These are phyloP conservation scores for Wickerhamiella siamensis DNA, from an alignment of 805 yeast genomes.

Conservation along the genomic window DNA sequence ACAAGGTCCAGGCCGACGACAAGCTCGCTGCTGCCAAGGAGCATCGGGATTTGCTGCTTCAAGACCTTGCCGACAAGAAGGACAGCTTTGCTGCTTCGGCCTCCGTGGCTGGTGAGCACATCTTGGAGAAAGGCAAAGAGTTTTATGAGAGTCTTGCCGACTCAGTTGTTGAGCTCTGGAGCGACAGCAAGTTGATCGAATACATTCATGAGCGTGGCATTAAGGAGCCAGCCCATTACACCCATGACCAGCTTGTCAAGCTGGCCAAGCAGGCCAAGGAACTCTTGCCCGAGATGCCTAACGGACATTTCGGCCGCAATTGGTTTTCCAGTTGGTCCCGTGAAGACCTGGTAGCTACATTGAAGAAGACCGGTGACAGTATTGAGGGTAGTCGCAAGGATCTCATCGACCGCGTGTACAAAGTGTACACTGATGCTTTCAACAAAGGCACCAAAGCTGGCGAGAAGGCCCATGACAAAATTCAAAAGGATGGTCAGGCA, in stretches of 20 bases:
- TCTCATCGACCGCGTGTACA: slow-evolving; percentile 33
- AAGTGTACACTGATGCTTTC: slow-evolving; percentile 32
- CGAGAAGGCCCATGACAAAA: slow-evolving; percentile 29
- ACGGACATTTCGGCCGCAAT: slow-evolving; percentile 37
- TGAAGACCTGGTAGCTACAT: slow-evolving; percentile 36
- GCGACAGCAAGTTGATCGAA: slow-evolving; percentile 23
- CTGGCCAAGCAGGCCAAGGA: slow-evolving; percentile 29
- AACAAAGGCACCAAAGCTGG: slow-evolving; percentile 33
- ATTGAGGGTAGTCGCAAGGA: slow-evolving; percentile 33
- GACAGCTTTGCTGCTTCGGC: background rate
- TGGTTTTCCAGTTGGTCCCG: slow-evolving; percentile 40
- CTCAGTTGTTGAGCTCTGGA: slow-evolving; percentile 18
- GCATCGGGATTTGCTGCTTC: slow-evolving; percentile 23
- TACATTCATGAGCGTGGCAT: slow-evolving; percentile 26
- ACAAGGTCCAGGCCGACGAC: slow-evolving; percentile 21
- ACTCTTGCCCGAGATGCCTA: slow-evolving; percentile 24
- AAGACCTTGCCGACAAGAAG: slow-evolving; percentile 13
- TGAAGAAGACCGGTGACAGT: slow-evolving; percentile 31
- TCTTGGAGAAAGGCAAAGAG: slow-evolving; percentile 6
- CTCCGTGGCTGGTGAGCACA: background rate
- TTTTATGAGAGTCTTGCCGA: slow-evolving; percentile 4
- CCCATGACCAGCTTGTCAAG: slow-evolving; percentile 30
- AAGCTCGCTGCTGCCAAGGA: slow-evolving; percentile 19
- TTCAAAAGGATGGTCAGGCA: slow-evolving; percentile 27
- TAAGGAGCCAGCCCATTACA: slow-evolving; percentile 19